A percentile compares a stretch with the other conserved stretches of the same genome.
These are phyloP conservation scores for Hirsutella rhossiliensis DNA, from an alignment of 2,329 filamentous ascomycete species.

Conservation along the genomic window DNA sequence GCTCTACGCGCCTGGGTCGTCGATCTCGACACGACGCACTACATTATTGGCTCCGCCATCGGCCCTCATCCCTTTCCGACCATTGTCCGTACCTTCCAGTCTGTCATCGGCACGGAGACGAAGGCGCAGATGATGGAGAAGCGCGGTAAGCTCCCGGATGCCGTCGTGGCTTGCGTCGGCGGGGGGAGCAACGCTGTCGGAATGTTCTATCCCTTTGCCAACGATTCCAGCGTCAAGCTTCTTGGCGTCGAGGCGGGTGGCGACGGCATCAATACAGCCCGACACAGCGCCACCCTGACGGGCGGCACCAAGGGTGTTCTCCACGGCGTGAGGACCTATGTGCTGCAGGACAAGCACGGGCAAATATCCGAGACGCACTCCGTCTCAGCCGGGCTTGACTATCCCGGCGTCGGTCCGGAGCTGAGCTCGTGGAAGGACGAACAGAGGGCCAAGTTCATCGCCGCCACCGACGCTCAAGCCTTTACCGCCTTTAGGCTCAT, in stretches of 20 bases:
- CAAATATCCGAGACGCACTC: conserved; percentile 95
- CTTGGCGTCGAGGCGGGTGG: conserved; percentile 92
- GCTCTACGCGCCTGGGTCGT: conserved; percentile 90
- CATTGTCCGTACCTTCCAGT: conserved; percentile 95
- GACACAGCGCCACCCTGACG: conserved; percentile 79
- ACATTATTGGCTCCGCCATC: conserved; percentile 95
- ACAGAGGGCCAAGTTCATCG: conserved; percentile 74
- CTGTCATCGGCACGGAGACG: conserved; percentile 89
- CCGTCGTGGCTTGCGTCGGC: conserved; percentile 91
- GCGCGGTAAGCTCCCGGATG: conserved; percentile 83
- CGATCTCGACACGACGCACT: conserved; percentile 86
- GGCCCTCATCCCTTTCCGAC: conserved; percentile 96
- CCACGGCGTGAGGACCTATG: conserved; percentile 91
- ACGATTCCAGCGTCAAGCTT: conserved; percentile 74
- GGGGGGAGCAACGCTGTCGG: conserved; percentile 90
- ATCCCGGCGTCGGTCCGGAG: conserved; percentile 92
- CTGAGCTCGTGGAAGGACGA: conserved; percentile 87
- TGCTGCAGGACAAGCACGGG: conserved; percentile 83
- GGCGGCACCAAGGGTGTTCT: conserved; percentile 85
- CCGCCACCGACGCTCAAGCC: conserved; percentile 83
- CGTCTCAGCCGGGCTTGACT: conserved; percentile 90
- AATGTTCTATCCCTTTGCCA: conserved; percentile 96
- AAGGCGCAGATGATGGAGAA: conserved; percentile 81
- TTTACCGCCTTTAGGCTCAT: conserved; percentile 79
- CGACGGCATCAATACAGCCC: conserved; percentile 74